Evolutionary conservation across 257 asterid genomes (phyloP).

Genomic region (Penstemon davidsonii): DNA sequence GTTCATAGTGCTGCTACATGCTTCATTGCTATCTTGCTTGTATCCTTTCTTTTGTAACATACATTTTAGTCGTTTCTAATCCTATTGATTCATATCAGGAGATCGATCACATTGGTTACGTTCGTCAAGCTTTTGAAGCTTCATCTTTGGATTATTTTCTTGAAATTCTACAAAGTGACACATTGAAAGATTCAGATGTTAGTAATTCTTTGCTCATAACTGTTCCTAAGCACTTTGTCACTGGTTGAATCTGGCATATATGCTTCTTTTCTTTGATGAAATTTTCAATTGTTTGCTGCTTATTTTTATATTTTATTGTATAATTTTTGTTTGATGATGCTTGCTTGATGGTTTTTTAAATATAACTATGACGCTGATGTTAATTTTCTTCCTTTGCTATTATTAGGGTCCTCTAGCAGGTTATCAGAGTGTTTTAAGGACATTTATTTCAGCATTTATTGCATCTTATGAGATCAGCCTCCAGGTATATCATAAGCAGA

Average conservation of each 20-base stretch:
- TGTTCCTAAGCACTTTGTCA: constrained; percentile 16
- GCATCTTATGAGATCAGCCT: constrained; percentile 89
- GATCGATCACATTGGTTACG: constrained; percentile 76
- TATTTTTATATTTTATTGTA: background rate
- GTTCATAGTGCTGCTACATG: constrained; percentile 23
- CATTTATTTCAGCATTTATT: constrained; percentile 81
- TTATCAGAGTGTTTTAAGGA: constrained; percentile 76
- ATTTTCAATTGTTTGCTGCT: background rate
- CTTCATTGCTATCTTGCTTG: constrained; percentile 19
- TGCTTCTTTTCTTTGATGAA: background rate
- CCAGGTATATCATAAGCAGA: constrained; percentile 57
- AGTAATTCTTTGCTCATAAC: constrained; percentile 33
- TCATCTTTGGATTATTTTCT: constrained; percentile 70
- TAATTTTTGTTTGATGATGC: constrained; percentile 7
- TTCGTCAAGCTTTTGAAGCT: constrained; percentile 91
- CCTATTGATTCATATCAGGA: constrained; percentile 57
- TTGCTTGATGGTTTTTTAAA: constrained; percentile 7
- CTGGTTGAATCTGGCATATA: constrained; percentile 13
- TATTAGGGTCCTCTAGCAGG: constrained; percentile 78
- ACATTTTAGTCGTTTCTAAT: constrained; percentile 15
- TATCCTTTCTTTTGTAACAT: constrained; percentile 10
- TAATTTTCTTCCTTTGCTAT: constrained; percentile 21
- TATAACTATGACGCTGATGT: background rate
- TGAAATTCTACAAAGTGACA: constrained; percentile 70
- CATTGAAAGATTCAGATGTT: constrained; percentile 77